Percentiles rank a stretch among this genome's conserved stretches.
These are phyloP conservation scores for Datura wrightii DNA, from an alignment of 257 asterid genomes.

Conservation along the genomic window DNA sequence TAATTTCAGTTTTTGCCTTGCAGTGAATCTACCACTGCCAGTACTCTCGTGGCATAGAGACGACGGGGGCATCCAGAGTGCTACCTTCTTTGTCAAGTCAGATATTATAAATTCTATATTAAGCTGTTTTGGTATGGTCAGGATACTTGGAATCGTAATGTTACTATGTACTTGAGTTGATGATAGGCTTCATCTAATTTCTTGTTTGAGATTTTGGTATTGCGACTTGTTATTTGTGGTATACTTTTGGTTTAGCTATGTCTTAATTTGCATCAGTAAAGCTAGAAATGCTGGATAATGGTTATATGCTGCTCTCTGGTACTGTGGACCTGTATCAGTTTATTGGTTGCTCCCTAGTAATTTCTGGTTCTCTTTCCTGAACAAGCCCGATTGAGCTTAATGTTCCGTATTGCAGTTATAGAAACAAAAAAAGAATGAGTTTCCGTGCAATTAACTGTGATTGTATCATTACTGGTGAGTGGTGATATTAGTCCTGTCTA, in stretches of 20 bases:
- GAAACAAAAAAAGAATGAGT: not conserved
- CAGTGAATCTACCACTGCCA: constrained; percentile 76
- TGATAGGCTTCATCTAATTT: not conserved
- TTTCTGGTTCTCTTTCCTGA: not conserved
- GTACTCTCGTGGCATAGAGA: constrained; percentile 64
- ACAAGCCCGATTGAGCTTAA: not conserved
- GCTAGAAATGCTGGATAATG: not conserved
- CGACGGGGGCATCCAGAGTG: not conserved
- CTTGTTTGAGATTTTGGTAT: not conserved
- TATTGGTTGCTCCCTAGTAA: not conserved
- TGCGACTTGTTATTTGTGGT: not conserved
- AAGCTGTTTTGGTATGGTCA: constrained; percentile 3
- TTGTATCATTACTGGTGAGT: not conserved
- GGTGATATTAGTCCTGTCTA: too few relatives aligned
- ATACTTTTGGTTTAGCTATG: not conserved
- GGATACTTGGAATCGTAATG: not conserved
- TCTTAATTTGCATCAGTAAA: not conserved
- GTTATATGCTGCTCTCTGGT: not conserved
- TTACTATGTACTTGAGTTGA: not conserved
- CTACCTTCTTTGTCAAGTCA: not conserved
- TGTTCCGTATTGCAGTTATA: not conserved
- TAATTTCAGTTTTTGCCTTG: constrained; percentile 27
- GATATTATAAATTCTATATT: not conserved
- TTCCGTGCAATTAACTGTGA: not conserved
- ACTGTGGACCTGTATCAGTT: not conserved